Evolutionary conservation across 306 rosid species (phyloP), one percentile per base, ranked within the genome.

Genomic region (Carpinus fangiana): DNA sequence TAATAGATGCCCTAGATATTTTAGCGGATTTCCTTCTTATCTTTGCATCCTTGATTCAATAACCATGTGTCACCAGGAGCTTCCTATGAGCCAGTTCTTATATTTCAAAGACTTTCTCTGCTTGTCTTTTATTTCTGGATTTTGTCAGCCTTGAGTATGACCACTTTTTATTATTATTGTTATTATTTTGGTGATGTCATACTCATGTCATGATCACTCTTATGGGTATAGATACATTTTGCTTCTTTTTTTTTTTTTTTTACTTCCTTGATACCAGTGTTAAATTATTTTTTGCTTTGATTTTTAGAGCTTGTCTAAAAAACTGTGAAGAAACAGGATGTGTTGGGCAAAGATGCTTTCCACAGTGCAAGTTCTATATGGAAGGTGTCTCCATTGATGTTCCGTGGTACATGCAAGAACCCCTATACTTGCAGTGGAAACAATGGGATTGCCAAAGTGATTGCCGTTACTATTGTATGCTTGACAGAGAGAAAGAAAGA

Each of bases 321-420:
- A 79, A 88, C 71, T 93, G 97, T 86, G 87, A 80, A 74, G 85
- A 85, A 86, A 88, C 73, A 57, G 97, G 93, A 74, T 92, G 96
- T 70, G 80, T 83, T 68, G 86, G 73, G 8, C 76, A 82, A 68
- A 86, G 66, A 84, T 89, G 95, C 85, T 90, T 92, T 80, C 85
- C 90, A 12, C 81, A 83, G 17, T 90, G 96, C 86, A 86, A 88
- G 76, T 80, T 79, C 70, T 86, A 89, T 80, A 61, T 75, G 0
- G 78, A 78, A 66, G 88, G 87, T 34, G 80, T 56, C 65, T 71
- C 79, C 8, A 1, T 20, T 47, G 77, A 80, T 50, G 76, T 79
- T 77, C 87, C 91, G 21, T 85, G 89, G 92, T 78, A 81, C 81
- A 84, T 85, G 83, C 87, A 80, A 85, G 93, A 85, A 73, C 83